These are phyloP conservation scores for Alternaria tenuissima DNA, from an alignment of 2,329 filamentous ascomycete species.

Conservation along the genomic window DNA sequence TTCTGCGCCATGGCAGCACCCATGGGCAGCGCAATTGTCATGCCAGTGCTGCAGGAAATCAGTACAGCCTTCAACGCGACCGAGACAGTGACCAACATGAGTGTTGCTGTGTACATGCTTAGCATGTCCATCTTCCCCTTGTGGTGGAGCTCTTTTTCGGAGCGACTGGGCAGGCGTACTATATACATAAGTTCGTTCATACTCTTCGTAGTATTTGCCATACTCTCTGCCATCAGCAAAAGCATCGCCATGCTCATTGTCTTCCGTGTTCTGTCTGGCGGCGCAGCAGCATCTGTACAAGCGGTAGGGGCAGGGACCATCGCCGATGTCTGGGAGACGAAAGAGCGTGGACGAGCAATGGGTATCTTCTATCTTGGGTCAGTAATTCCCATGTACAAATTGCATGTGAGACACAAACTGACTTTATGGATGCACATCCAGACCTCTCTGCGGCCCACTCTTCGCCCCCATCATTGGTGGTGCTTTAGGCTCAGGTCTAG, in stretches of 20 bases:
- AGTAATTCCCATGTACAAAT: neutral
- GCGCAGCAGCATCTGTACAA: constrained; percentile 49
- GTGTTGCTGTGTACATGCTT: constrained; percentile 53
- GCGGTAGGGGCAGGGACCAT: constrained; percentile 51
- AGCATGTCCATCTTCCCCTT: constrained; percentile 53
- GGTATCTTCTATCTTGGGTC: constrained; percentile 50
- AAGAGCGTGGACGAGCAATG: constrained; percentile 50
- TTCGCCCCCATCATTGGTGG: constrained; percentile 53
- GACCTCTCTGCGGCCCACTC: constrained; percentile 48
- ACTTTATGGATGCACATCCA: neutral
- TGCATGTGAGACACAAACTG: neutral
- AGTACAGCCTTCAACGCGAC: constrained; percentile 41
- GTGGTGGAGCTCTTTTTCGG: constrained; percentile 52
- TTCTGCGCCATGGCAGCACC: constrained; percentile 80
- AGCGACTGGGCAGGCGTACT: constrained; percentile 46
- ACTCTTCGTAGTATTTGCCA: constrained; percentile 44
- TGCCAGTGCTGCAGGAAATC: constrained; percentile 60
- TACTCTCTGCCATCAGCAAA: constrained; percentile 45
- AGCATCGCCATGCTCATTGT: constrained; percentile 51
- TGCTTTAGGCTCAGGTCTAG: constrained; percentile 40
- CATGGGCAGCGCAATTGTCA: constrained; percentile 83
- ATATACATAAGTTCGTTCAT: constrained; percentile 49
- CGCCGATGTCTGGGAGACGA: constrained; percentile 51
- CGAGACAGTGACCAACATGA: constrained; percentile 50
- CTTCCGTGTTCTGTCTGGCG: constrained; percentile 47